phyloP scores from a whole-genome alignment of 2,329 filamentous ascomycete genomes.

The Bimuria novae-zelandiae region DNA sequence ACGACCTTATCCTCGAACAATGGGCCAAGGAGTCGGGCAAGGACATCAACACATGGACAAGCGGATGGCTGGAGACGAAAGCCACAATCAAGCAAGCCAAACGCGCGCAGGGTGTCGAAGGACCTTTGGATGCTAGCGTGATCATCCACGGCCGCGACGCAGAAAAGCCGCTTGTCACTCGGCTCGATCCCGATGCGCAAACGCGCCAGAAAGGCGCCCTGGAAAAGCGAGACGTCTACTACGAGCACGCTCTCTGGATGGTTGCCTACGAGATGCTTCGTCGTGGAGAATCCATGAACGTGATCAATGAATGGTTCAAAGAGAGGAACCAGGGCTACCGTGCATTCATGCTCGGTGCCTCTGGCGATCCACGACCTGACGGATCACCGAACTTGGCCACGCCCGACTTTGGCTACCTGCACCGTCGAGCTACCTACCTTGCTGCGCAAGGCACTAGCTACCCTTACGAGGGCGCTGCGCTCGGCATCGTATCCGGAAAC shows the following conservation, averaged over 20 bases:
- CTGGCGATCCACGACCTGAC: constrained; percentile 56
- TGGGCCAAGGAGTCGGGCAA: constrained; percentile 73
- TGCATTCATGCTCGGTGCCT: constrained; percentile 77
- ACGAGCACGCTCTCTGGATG: constrained; percentile 89
- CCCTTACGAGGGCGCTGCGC: constrained; percentile 85
- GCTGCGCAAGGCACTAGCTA: constrained; percentile 72
- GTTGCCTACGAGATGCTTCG: constrained; percentile 93
- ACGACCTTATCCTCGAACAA: constrained; percentile 76
- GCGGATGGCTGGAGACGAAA: constrained; percentile 92
- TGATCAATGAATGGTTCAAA: constrained; percentile 83
- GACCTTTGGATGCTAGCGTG: constrained; percentile 43
- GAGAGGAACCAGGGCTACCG: constrained; percentile 89
- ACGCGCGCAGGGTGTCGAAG: constrained; percentile 61
- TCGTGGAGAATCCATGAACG: constrained; percentile 73
- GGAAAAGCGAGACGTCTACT: constrained; percentile 82
- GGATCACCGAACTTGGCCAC: constrained; percentile 46
- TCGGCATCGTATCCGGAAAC: constrained; percentile 87
- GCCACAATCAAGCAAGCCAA: constrained; percentile 90
- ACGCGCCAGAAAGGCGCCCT: constrained; percentile 76
- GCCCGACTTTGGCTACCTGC: constrained; percentile 57
- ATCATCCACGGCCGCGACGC: constrained; percentile 50
- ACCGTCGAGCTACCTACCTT: constrained; percentile 77
- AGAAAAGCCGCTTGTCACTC: constrained; percentile 73
- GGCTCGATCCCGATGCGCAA: constrained; percentile 90
- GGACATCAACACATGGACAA: constrained; percentile 67